Base-by-base conservation (phyloP, 2,329 filamentous ascomycete genomes). In the Penicillium sp. region DNA sequence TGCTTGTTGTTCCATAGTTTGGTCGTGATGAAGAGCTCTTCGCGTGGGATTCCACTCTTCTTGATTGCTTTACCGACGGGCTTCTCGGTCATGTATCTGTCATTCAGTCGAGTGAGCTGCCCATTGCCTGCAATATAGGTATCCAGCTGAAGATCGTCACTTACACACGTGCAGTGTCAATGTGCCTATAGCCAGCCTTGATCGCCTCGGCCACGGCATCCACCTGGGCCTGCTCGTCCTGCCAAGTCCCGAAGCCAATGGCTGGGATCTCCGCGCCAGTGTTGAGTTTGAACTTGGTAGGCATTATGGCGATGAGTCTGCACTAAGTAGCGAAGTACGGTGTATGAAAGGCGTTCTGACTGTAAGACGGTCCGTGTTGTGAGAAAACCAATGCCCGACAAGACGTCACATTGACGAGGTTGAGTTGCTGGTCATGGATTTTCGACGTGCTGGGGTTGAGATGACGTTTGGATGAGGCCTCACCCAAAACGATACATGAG, bases 1-100 rank as follows among this genome's bases (percentile, higher is more conserved):
- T 88, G 85, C 66, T 76, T 81, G 72, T 85, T 87, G 75, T 87
- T 88, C 86, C 86, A 89, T 37, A 89, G 76, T 72, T 89, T 90
- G 11, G 85, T 87, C 2, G 85, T 87, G 64, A 90, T 79, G 74
- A 89, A 90, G 61, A 90, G 77, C 56, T 89, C 81, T 44, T 85
- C 78, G 49, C 87, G 82, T 59, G 87, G 86, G 11, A 90, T 81
- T 49, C 87, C 82, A 35, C 84, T 84, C 61, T 87, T 82, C 65
- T 81, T 83, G 69, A 90, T 85, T 19, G 85, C 89, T 63, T 81
- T 76, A 13, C 87, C 89, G 0, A 89, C 87, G 54, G 88, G 86
- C 55, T 81, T 81, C 72, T 89, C 88, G 58, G 88, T 91, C 56
- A 81, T 79, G 69, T 89, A 89, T 70, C 77, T 79, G 36, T 18